Conservation (phyloP, 805 yeast species). For the Yamadazyma takamatsuzukensis region DNA sequence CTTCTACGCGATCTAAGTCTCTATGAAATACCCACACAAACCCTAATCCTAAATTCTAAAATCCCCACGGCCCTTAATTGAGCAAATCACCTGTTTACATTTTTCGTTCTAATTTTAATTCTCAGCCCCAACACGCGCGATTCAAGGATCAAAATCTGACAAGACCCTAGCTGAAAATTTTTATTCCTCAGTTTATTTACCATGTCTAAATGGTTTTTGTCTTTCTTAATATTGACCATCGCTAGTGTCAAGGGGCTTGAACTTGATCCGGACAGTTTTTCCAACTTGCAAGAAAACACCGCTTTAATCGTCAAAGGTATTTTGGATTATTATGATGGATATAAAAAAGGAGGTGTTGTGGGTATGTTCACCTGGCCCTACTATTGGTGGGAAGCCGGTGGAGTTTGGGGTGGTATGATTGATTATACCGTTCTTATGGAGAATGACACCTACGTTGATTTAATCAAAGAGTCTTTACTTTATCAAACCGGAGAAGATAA, state of each 20-base stretch:
- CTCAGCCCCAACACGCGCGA: neutral
- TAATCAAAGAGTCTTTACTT: constrained; percentile 58
- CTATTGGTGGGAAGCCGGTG: constrained; percentile 99
- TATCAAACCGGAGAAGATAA: constrained; percentile 64
- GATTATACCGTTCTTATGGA: constrained; percentile 73
- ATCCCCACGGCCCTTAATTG: too few species aligned
- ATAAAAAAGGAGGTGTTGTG: constrained; percentile 64
- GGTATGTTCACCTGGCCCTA: constrained; percentile 90
- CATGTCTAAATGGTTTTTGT: too few species aligned
- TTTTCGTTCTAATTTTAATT: too few species aligned
- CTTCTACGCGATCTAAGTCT: too few species aligned
- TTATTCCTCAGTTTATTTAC: neutral
- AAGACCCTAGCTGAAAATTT: neutral
- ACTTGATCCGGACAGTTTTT: constrained; percentile 21
- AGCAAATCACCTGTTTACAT: too few species aligned
- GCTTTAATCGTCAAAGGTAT: constrained; percentile 64
- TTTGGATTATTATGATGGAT: constrained; percentile 77
- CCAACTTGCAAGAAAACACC: constrained; percentile 54
- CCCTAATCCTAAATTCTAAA: too few species aligned
- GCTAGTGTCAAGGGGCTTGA: constrained; percentile 1
- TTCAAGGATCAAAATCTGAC: neutral
- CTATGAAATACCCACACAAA: too few species aligned
- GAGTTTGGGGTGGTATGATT: constrained; percentile 84
- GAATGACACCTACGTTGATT: constrained; percentile 60
- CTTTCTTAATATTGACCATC: neutral